Percentiles rank a stretch among this genome's conserved stretches.
Evolutionary conservation across 2,329 filamentous ascomycete species (phyloP).

Genomic region (Helotiales sp.): DNA sequence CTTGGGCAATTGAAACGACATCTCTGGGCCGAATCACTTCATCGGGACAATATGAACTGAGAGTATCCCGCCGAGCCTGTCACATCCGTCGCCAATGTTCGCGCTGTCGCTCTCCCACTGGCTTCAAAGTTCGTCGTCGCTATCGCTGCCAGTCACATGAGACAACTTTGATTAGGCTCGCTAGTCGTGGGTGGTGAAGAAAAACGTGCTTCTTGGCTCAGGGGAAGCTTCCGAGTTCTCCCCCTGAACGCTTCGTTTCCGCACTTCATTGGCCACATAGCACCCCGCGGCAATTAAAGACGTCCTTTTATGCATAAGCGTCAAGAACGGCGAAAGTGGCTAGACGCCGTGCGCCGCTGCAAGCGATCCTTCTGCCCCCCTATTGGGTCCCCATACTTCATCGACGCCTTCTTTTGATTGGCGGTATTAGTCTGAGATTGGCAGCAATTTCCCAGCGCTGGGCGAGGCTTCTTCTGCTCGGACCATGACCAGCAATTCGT

Average conservation of each 20-base stretch:
- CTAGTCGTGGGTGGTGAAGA: background rate
- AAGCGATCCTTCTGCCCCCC: background rate
- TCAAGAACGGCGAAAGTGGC: slow-evolving; percentile 16
- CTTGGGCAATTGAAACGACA: too few relatives aligned
- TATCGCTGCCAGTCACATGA: slow-evolving; percentile 1
- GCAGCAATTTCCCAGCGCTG: slow-evolving; percentile 7
- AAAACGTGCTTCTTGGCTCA: background rate
- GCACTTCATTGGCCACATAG: background rate
- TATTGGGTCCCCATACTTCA: slow-evolving; percentile 4
- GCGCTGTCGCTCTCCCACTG: too few relatives aligned
- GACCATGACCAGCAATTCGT: background rate
- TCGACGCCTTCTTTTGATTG: background rate
- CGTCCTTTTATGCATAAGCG: slow-evolving; percentile 16
- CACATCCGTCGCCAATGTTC: too few relatives aligned
- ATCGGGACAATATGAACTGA: too few relatives aligned
- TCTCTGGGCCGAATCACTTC: too few relatives aligned
- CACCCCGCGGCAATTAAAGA: background rate
- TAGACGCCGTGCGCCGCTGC: slow-evolving; percentile 2
- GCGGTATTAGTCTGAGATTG: slow-evolving; percentile 12
- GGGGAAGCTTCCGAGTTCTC: background rate
- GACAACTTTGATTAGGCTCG: background rate
- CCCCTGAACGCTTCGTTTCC: background rate
- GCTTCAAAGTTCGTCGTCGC: too few relatives aligned
- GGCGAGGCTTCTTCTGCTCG: background rate
- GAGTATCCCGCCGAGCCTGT: too few relatives aligned